Evolutionary conservation across 129 eudicot genomes (phyloP).

Genomic region (Scalesia atractyloides): DNA sequence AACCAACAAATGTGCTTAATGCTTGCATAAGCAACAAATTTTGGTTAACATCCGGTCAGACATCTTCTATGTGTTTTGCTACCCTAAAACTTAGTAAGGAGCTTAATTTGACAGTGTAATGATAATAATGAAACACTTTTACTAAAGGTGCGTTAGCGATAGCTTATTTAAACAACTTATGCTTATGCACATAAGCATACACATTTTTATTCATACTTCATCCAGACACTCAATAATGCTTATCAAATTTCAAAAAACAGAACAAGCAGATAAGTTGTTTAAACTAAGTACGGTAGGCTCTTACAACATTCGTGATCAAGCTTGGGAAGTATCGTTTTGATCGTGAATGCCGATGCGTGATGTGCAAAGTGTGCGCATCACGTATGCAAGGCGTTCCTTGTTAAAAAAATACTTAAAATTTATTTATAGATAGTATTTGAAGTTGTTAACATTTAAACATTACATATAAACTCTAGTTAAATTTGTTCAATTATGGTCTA

Average conservation of each 20-base stretch:
- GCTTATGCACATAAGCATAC: background rate
- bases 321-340: background rate
- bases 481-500: too few relatives aligned
- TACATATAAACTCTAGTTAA: too few relatives aligned
- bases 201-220: background rate
- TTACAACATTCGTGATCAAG: background rate
- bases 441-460: too few relatives aligned
- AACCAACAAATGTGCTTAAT: background rate
- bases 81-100: background rate
- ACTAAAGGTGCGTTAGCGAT: background rate
- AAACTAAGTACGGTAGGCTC: background rate
- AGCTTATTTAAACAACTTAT: background rate
- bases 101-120: background rate
- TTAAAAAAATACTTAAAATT: too few relatives aligned
- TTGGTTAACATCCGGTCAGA: background rate
- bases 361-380: too few relatives aligned
- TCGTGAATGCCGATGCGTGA: too few relatives aligned
- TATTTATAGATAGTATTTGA: too few relatives aligned
- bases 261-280: background rate
- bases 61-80: background rate
- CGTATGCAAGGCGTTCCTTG: too few relatives aligned
- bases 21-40: background rate
- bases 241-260: background rate
- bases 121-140: background rate
- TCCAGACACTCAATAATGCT: background rate